Evolutionary conservation across 345 rosid genomes (phyloP).

Genomic region (Aquilaria sinensis): DNA sequence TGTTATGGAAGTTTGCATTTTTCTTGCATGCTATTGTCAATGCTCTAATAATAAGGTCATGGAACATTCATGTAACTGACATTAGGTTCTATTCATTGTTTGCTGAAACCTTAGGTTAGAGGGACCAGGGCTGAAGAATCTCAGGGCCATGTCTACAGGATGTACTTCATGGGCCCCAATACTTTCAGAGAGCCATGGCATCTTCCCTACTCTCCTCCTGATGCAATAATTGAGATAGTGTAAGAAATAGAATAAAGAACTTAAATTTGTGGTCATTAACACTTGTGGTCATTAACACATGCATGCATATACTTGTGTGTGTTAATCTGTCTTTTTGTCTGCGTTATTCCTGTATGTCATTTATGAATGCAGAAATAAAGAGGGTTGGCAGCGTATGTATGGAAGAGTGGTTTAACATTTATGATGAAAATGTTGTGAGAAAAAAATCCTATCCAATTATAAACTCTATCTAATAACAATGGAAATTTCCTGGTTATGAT

Average conservation of each 20-base stretch:
- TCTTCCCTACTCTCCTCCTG: conserved; percentile 91
- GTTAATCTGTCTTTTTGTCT: too few relatives aligned
- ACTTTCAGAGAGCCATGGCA: conserved; percentile 98
- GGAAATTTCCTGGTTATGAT: too few relatives aligned
- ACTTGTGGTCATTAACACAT: too few relatives aligned
- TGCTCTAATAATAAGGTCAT: conserved; percentile 4
- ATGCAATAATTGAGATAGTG: conserved; percentile 91
- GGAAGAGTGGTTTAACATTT: too few relatives aligned
- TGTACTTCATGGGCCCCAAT: conserved; percentile 98
- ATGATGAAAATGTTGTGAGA: too few relatives aligned
- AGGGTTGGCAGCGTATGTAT: too few relatives aligned
- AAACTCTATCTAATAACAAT: too few relatives aligned
- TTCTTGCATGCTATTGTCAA: conserved; percentile 6
- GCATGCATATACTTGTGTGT: too few relatives aligned
- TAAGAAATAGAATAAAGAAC: conserved; percentile 31
- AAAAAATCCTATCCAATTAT: too few relatives aligned
- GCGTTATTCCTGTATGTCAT: too few relatives aligned
- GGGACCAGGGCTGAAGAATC: conserved; percentile 92
- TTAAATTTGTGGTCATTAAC: too few relatives aligned
- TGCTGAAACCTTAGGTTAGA: conserved; percentile 52
- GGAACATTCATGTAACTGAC: conserved; percentile 7
- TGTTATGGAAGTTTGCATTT: conserved; percentile 9
- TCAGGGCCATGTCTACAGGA: conserved; percentile 88
- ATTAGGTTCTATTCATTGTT: conserved; percentile 13
- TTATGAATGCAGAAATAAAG: too few relatives aligned